phyloP scores from a whole-genome alignment of 805 yeast species.

The Yarrowia hollandica region DNA sequence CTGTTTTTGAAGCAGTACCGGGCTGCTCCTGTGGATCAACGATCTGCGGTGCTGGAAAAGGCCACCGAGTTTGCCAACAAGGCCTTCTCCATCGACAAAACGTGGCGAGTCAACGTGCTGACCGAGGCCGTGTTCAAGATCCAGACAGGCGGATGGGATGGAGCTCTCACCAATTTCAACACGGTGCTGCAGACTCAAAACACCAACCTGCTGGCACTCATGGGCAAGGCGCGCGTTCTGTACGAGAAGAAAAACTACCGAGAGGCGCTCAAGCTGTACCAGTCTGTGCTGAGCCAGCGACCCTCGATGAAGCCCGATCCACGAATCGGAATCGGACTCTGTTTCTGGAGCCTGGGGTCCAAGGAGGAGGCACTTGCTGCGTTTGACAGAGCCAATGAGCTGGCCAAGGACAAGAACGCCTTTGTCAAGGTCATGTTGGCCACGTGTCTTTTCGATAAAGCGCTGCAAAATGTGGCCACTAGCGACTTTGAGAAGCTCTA shows the following conservation, averaged over 20 bases:
- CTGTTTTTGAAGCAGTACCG: slow-evolving; percentile 46
- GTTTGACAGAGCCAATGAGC: slow-evolving; percentile 76
- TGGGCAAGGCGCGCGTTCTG: slow-evolving; percentile 81
- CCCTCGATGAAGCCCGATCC: slow-evolving; percentile 85
- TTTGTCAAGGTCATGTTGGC: slow-evolving; percentile 23
- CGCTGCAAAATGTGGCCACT: slow-evolving; percentile 53
- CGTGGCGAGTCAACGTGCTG: slow-evolving; percentile 51
- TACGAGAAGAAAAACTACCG: slow-evolving; percentile 71
- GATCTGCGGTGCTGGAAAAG: slow-evolving; percentile 30
- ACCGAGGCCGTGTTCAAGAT: slow-evolving; percentile 68
- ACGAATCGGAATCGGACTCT: slow-evolving; percentile 89
- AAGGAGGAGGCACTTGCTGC: slow-evolving; percentile 71
- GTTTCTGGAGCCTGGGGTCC: slow-evolving; percentile 87
- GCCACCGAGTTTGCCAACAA: slow-evolving; percentile 51
- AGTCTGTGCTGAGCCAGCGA: slow-evolving; percentile 71
- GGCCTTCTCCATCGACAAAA: slow-evolving; percentile 51
- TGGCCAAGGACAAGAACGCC: slow-evolving; percentile 54
- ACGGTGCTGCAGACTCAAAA: slow-evolving; percentile 53
- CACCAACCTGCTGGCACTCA: slow-evolving; percentile 68
- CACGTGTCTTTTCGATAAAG: slow-evolving; percentile 64
- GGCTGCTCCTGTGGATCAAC: slow-evolving; percentile 36
- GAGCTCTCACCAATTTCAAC: slow-evolving; percentile 70
- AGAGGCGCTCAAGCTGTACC: slow-evolving; percentile 77
- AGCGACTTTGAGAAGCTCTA: slow-evolving; percentile 60
- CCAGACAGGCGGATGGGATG: slow-evolving; percentile 62